phyloP scores from a whole-genome alignment of 768 basidiomycete genomes.

The Agrocybe pediades region DNA sequence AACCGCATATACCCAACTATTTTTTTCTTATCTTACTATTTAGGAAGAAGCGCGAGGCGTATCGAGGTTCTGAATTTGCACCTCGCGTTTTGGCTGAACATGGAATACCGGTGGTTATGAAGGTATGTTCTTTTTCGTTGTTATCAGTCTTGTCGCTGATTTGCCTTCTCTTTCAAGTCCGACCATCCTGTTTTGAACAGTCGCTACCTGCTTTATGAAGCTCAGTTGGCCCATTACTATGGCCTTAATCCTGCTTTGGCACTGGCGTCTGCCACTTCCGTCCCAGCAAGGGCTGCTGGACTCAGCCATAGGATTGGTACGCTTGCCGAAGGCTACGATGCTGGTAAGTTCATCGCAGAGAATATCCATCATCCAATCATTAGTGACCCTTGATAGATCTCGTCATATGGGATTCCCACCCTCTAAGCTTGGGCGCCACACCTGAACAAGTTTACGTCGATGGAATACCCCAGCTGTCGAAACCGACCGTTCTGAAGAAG shows the following conservation, averaged over 20 bases:
- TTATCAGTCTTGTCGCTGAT: not conserved
- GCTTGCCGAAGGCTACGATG: slow-evolving; percentile 47
- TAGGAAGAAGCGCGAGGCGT: slow-evolving; percentile 53
- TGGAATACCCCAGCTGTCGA: slow-evolving; percentile 65
- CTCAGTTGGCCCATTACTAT: slow-evolving; percentile 68
- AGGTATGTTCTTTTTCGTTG: slow-evolving; percentile 37
- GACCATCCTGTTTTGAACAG: slow-evolving; percentile 63
- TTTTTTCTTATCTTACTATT: not conserved
- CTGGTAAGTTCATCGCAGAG: too few species aligned
- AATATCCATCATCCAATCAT: too few species aligned
- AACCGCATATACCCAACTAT: too few species aligned
- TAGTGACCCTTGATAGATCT: too few species aligned
- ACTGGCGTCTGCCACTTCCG: slow-evolving; percentile 62
- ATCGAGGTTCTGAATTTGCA: slow-evolving; percentile 74
- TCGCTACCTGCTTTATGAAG: slow-evolving; percentile 70
- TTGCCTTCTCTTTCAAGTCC: slow-evolving; percentile 34
- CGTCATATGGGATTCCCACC: slow-evolving; percentile 75
- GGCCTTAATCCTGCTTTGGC: slow-evolving; percentile 61
- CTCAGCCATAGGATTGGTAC: slow-evolving; percentile 70
- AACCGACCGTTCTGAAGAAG: slow-evolving; percentile 42
- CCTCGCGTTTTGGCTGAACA: slow-evolving; percentile 68
- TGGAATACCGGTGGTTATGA: slow-evolving; percentile 72
- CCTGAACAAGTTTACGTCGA: slow-evolving; percentile 84
- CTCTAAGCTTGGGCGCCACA: slow-evolving; percentile 76
- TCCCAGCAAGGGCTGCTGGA: slow-evolving; percentile 65